These are phyloP conservation scores for Gossypium laxum DNA, from an alignment of 441 rosid genomes.

Conservation along the genomic window DNA sequence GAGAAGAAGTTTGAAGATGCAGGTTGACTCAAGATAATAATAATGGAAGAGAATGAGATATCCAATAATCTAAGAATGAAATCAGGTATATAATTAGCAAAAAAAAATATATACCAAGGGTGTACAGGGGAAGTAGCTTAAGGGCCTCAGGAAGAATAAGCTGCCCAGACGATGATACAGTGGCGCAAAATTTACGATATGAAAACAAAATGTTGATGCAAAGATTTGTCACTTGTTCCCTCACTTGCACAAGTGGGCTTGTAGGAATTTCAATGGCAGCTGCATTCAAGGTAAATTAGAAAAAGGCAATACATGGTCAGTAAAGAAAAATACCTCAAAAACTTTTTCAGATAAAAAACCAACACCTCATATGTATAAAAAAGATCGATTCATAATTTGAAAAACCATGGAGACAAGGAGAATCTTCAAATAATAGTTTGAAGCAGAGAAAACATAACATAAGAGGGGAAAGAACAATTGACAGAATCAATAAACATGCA, in stretches of 20 bases:
- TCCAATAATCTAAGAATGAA: neutral
- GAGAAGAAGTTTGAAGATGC: neutral
- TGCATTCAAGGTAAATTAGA: slow-evolving; percentile 25
- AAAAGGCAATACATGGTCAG: neutral
- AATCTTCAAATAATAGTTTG: neutral
- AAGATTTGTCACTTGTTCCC: slow-evolving; percentile 67
- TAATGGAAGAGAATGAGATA: neutral
- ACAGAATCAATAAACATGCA: neutral
- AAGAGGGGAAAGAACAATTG: neutral
- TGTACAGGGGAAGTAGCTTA: slow-evolving; percentile 84
- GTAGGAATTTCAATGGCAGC: slow-evolving; percentile 75
- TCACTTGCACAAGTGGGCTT: slow-evolving; percentile 49
- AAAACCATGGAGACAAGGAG: neutral
- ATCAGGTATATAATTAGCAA: neutral
- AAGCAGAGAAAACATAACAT: slow-evolving; percentile 1
- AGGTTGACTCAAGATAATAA: neutral
- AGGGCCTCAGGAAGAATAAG: slow-evolving; percentile 98
- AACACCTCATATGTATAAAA: neutral
- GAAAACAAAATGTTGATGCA: slow-evolving; percentile 66
- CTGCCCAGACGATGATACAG: slow-evolving; percentile 90
- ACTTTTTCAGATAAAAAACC: neutral
- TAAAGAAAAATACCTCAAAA: neutral
- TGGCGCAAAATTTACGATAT: slow-evolving; percentile 90
- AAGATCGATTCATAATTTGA: neutral
- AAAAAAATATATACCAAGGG: slow-evolving; percentile 47